Percentiles rank a stretch among this genome's conserved stretches.
Conservation (phyloP, 2,329 filamentous ascomycete species). For the Pezicula neosporulosa region DNA sequence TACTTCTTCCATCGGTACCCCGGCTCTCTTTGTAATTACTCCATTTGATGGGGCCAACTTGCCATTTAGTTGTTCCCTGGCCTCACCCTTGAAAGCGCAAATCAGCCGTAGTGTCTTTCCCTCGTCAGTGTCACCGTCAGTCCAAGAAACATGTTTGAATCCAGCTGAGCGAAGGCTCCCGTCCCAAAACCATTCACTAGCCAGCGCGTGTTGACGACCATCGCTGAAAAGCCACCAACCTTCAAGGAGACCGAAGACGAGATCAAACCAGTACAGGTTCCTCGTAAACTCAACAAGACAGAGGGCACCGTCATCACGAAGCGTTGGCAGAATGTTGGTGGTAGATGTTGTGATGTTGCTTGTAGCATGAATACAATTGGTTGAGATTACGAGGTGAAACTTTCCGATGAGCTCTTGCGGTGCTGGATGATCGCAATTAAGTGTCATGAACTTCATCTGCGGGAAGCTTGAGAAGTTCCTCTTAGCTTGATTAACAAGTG, state of each 20-base stretch:
- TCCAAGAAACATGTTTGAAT: constrained; percentile 5
- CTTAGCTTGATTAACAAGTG: constrained; percentile 20
- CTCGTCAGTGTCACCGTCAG: constrained; percentile 10
- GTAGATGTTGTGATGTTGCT: background rate
- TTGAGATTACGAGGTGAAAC: constrained; percentile 13
- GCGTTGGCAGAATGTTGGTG: constrained; percentile 6
- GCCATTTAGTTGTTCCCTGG: no score
- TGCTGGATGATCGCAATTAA: constrained; percentile 10
- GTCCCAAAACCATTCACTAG: constrained; percentile 6
- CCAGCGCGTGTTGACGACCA: constrained; percentile 13
- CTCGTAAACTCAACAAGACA: constrained; percentile 13
- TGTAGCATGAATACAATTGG: constrained; percentile 19
- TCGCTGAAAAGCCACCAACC: constrained; percentile 21
- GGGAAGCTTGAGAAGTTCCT: constrained; percentile 17
- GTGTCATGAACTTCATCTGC: constrained; percentile 13
- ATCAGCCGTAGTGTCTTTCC: constrained; percentile 2
- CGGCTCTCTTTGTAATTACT: constrained; percentile 26
- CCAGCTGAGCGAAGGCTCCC: constrained; percentile 1
- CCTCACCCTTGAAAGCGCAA: background rate
- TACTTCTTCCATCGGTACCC: constrained; percentile 40
- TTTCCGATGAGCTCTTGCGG: constrained; percentile 3
- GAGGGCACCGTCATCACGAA: constrained; percentile 11
- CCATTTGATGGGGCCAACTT: no score
- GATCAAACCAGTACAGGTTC: constrained; percentile 14
- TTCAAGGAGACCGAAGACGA: constrained; percentile 17